phyloP scores from a whole-genome alignment of 2,329 filamentous ascomycete genomes.

The Calonectria montana region DNA sequence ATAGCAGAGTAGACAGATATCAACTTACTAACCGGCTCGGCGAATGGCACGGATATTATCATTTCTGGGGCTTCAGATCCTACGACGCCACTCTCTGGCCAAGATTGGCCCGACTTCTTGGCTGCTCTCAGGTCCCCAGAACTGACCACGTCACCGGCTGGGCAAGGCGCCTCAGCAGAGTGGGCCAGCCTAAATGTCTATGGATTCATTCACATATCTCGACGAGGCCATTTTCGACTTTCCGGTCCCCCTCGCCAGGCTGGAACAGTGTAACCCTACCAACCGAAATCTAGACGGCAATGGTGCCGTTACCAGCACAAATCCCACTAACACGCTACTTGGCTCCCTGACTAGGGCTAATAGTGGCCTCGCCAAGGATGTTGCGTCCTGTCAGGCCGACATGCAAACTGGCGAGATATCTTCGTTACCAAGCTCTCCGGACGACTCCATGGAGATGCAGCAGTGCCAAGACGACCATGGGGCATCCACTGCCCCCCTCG shows the following conservation, averaged over 20 bases:
- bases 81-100: background rate
- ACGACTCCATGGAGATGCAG: background rate
- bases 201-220: background rate
- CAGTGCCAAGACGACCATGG: background rate
- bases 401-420: background rate
- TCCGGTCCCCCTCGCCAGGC: background rate
- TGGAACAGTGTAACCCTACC: background rate
- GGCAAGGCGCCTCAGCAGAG: background rate
- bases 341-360: background rate
- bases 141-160: background rate
- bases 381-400: background rate
- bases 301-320: background rate
- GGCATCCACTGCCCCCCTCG: background rate
- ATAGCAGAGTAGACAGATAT: no score
- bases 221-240: background rate
- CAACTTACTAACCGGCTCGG: no score
- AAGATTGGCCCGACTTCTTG: background rate
- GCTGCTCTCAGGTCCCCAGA: background rate
- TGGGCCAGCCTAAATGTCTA: background rate
- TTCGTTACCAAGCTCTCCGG: background rate
- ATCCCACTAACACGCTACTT: background rate
- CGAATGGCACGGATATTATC: background rate
- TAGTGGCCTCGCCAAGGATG: background rate
- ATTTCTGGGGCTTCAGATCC: background rate
- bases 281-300: background rate